phyloP scores from a whole-genome alignment of 1,139 yeast genomes.

The Yamadazyma jaroonii region DNA sequence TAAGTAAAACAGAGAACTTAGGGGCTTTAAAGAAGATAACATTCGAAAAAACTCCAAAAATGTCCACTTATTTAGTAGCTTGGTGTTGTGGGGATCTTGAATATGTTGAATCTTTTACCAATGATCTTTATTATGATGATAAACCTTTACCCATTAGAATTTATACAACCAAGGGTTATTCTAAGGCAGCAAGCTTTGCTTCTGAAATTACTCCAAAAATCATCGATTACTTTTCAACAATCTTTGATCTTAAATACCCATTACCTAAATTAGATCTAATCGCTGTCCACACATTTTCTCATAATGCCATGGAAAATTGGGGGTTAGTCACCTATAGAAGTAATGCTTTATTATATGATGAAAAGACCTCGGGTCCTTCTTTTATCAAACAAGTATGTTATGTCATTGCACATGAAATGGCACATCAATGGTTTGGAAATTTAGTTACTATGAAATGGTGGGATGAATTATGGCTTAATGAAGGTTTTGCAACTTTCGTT shows the following conservation, averaged over 20 bases:
- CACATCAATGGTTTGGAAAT: slow-evolving; percentile 94
- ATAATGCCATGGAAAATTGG: slow-evolving; percentile 92
- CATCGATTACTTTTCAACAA: slow-evolving; percentile 60
- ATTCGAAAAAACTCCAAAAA: slow-evolving; percentile 57
- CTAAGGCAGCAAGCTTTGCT: slow-evolving; percentile 62
- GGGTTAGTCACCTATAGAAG: slow-evolving; percentile 82
- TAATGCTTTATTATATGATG: slow-evolving; percentile 69
- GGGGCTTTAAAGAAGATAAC: slow-evolving; percentile 20
- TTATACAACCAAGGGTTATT: slow-evolving; percentile 69
- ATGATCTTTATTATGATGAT: slow-evolving; percentile 23
- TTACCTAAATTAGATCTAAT: slow-evolving; percentile 74
- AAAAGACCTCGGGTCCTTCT: slow-evolving; percentile 60
- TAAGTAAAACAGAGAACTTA: slow-evolving; percentile 16
- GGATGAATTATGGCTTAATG: slow-evolving; percentile 91
- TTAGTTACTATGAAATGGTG: slow-evolving; percentile 94
- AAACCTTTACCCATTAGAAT: slow-evolving; percentile 74
- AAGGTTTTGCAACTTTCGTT: slow-evolving; percentile 88
- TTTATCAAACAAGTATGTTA: slow-evolving; percentile 80
- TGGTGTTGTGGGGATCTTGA: slow-evolving; percentile 78
- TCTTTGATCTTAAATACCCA: slow-evolving; percentile 66
- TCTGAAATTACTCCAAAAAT: slow-evolving; percentile 65
- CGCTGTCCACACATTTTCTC: slow-evolving; percentile 73
- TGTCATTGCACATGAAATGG: slow-evolving; percentile 86
- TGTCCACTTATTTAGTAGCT: slow-evolving; percentile 76
- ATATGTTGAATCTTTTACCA: slow-evolving; percentile 55